Evolutionary conservation across 1,139 yeast species (phyloP).

Genomic region (Diutina catenulata): DNA sequence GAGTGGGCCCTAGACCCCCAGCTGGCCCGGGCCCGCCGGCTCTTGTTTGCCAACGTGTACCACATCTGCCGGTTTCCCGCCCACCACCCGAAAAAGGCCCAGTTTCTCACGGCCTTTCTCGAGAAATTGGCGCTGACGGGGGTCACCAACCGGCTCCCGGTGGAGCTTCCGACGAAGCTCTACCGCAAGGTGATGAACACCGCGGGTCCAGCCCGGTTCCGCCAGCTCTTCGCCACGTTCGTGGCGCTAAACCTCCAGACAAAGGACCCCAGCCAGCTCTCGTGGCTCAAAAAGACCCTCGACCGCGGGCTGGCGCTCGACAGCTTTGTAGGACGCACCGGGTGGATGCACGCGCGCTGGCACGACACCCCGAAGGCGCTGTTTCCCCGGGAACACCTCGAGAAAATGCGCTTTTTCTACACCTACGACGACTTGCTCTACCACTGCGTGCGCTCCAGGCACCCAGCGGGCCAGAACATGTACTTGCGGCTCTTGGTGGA

Average conservation of each 20-base stretch:
- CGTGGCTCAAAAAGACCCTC: conserved; percentile 16
- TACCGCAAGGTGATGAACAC: conserved; percentile 14
- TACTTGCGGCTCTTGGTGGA: conserved; percentile 25
- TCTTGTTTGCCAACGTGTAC: neutral
- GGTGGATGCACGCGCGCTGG: conserved; percentile 26
- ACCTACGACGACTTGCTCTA: conserved; percentile 18
- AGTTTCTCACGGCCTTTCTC: conserved; percentile 16
- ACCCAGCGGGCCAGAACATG: conserved; percentile 22
- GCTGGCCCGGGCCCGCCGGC: neutral
- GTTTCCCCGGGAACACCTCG: conserved; percentile 13
- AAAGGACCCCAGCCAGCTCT: conserved; percentile 10
- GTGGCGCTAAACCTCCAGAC: conserved; percentile 25
- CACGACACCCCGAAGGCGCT: conserved; percentile 18
- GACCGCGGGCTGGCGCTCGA: conserved; percentile 21
- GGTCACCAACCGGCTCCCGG: conserved; percentile 16
- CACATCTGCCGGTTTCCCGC: neutral
- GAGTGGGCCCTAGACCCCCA: neutral
- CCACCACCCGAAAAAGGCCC: neutral
- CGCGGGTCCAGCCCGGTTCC: conserved; percentile 13
- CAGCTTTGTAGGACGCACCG: conserved; percentile 25
- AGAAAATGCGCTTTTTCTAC: conserved; percentile 22
- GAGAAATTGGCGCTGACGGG: conserved; percentile 13
- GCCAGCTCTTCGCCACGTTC: conserved; percentile 21
- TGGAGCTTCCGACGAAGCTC: conserved; percentile 12
- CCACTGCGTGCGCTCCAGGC: conserved; percentile 16